A percentile compares a stretch with the other conserved stretches of the same genome.
Evolutionary conservation across 2,329 filamentous ascomycete species (phyloP).

Genomic region (Allantophomopsis lycopodina): DNA sequence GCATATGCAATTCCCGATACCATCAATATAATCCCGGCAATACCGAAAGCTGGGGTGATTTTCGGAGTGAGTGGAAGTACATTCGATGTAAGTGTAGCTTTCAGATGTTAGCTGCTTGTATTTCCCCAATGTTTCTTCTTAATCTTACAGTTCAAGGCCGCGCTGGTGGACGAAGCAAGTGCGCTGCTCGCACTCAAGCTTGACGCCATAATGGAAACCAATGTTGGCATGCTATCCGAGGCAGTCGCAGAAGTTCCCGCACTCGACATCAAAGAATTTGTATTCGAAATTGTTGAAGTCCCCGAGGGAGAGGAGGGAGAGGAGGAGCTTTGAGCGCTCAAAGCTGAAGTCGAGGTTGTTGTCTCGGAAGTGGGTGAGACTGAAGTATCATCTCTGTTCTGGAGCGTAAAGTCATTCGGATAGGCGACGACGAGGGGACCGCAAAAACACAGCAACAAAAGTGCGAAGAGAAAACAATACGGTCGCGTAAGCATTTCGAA

Average conservation of each 20-base stretch:
- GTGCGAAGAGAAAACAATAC: no score
- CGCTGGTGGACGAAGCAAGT: not conserved
- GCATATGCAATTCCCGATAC: conserved; percentile 56
- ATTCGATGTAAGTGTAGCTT: conserved; percentile 20
- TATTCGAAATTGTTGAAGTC: no score
- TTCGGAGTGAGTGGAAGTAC: conserved; percentile 57
- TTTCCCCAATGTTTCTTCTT: not conserved
- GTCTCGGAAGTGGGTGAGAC: not conserved
- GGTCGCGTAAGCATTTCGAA: no score
- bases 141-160: not conserved
- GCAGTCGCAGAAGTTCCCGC: no score
- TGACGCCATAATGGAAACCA: not conserved
- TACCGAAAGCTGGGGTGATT: conserved; percentile 69
- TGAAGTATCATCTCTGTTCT: not conserved
- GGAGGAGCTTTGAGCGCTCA: no score
- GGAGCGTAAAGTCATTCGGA: not conserved
- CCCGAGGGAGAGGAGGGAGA: no score
- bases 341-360: not conserved
- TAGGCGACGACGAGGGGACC: not conserved
- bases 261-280: no score
- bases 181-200: not conserved
- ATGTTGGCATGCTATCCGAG: no score
- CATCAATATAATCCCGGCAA: conserved; percentile 67
- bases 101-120: no score
- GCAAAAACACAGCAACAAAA: no score